Percentiles rank a stretch among this genome's conserved stretches.
These are phyloP conservation scores for Trichoderma lentiforme DNA, from an alignment of 2,329 filamentous ascomycete genomes.

Conservation along the genomic window DNA sequence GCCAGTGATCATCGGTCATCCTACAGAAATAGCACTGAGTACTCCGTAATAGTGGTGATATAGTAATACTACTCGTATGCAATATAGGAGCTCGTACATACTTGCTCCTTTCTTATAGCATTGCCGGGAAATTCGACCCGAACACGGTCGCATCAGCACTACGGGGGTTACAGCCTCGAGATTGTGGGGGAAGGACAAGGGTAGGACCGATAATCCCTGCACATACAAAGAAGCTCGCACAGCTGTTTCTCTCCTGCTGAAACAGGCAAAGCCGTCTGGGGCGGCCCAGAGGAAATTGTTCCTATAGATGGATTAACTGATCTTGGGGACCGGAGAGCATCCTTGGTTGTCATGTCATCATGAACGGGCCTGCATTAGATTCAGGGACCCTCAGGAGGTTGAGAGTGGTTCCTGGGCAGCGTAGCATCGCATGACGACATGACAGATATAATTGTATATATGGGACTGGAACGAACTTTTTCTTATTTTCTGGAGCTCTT, in stretches of 20 bases:
- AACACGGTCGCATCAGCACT: constrained; percentile 8
- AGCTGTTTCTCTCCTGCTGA: neutral
- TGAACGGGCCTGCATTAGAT: neutral
- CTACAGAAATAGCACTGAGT: neutral
- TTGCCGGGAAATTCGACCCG: neutral
- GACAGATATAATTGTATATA: neutral
- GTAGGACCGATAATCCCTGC: constrained; percentile 17
- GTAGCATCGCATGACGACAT: constrained; percentile 11
- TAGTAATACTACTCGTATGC: neutral
- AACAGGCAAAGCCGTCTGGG: constrained; percentile 3
- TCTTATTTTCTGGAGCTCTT: neutral
- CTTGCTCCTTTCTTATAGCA: neutral
- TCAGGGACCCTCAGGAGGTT: neutral
- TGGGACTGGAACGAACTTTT: neutral
- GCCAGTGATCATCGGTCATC: neutral
- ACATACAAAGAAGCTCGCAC: neutral
- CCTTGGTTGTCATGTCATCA: neutral
- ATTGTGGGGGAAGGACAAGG: constrained; percentile 12
- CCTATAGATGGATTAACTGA: constrained; percentile 19
- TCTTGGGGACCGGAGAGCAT: neutral
- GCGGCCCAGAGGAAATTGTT: neutral
- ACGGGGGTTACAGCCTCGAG: neutral
- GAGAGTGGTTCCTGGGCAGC: neutral
- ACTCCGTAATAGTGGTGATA: neutral
- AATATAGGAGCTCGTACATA: neutral